These are phyloP conservation scores for Mitragyna speciosa DNA, from an alignment of 257 asterid genomes.

Conservation along the genomic window DNA sequence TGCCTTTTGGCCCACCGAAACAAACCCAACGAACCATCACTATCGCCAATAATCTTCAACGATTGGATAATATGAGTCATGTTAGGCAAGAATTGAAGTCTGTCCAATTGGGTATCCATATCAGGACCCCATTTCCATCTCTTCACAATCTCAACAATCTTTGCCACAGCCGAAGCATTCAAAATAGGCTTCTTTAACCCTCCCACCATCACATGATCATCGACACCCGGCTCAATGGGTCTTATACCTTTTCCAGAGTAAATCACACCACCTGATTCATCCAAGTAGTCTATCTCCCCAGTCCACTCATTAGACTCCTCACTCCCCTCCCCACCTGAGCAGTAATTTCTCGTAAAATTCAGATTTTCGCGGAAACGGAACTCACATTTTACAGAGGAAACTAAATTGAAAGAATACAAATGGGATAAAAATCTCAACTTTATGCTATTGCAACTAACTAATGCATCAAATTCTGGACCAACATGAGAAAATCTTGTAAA, in stretches of 20 bases:
- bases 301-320: slow-evolving; percentile 59
- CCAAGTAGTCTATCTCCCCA: slow-evolving; percentile 77
- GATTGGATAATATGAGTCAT: slow-evolving; percentile 84
- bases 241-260: slow-evolving; percentile 87
- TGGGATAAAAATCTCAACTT: slow-evolving; percentile 28
- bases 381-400: slow-evolving; percentile 4
- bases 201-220: slow-evolving; percentile 90
- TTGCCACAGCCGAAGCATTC: slow-evolving; percentile 84
- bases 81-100: slow-evolving; percentile 77
- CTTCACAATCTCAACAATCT: slow-evolving; percentile 83
- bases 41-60: slow-evolving; percentile 66
- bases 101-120: slow-evolving; percentile 83
- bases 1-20: slow-evolving; percentile 92
- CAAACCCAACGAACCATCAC: slow-evolving; percentile 74
- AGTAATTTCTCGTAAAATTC: slow-evolving; percentile 39
- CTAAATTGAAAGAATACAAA: slow-evolving; percentile 9
- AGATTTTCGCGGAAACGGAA: slow-evolving; percentile 16
- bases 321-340: slow-evolving; percentile 38
- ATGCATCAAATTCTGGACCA: neutral
- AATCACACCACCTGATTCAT: slow-evolving; percentile 85
- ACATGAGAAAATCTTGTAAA: neutral
- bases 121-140: slow-evolving; percentile 99
- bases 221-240: slow-evolving; percentile 79
- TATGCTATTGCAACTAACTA: slow-evolving; percentile 8
- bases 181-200: slow-evolving; percentile 72